Evolutionary conservation across 1,284 basidiomycete genomes (phyloP), one percentile per base, ranked within the genome.

Genomic region (Marasmius fiardii): DNA sequence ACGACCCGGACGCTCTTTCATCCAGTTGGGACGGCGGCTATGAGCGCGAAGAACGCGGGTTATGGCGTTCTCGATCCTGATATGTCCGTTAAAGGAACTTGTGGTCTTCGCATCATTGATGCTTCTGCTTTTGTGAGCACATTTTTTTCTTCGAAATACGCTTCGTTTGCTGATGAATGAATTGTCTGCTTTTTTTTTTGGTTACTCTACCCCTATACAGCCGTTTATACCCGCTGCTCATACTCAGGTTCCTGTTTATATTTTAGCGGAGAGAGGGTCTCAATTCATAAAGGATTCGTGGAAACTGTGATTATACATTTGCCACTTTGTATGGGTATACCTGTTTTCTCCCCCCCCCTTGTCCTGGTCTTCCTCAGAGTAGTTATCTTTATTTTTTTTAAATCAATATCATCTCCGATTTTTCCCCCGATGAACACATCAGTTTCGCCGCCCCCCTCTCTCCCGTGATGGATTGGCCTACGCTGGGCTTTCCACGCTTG

Each of bases 41-140:
- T 72, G 69, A 59, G 59, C 43, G 31, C 59, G 0, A 55, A n/a
- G 4, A 54, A 58, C 10, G 63, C 60, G 6, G 31, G 31, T 8
- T 60, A 57, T 11, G 69, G 67, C 11, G 82, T 84, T 20, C 78
- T 86, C 41, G 78, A 80, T 65, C 71, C 79, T 8, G 74, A 77
- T 55, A 66, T 86, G 43, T 58, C 63, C 21, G 67, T 71, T 16
- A 70, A 71, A 44, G 67, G 68, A 12, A 60, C 67, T 51, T 23
- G 55, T 14, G 65, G 67, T 33, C 59, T 76, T 53, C 63, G 74
- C 8, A 66, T 76, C 43, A 64, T 71, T 21, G 74, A 76, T 61
- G 64, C 71, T 1, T 70, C 68, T 0, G 65, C 74, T 11, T 68
- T 71, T 34, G 64, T 65, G 52, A 59, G 63, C n/a, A n/a, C n/a